Base-by-base conservation (phyloP, 768 basidiomycete genomes). In the Pholiota molesta region DNA sequence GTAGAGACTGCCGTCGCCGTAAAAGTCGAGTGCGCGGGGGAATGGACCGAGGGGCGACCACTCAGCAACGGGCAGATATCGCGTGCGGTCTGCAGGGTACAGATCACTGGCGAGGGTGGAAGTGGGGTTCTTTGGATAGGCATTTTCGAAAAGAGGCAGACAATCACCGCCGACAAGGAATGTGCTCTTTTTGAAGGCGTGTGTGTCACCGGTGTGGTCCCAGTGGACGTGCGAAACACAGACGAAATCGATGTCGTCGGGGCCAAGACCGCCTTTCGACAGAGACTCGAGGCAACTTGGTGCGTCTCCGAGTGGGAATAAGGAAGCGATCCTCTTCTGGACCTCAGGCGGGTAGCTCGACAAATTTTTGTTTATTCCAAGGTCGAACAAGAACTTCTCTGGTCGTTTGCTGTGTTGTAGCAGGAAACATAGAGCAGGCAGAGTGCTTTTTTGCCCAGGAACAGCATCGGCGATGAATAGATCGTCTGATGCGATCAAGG, bases 1-100 rank as follows among this genome's bases (percentile, higher is more conserved):
- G 65, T 85, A 87, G 42, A 86, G 68, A 64, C 81, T 84, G 5
- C 86, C 86, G 62, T 89, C 86, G 21, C 78, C 79, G 65, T 81
- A 86, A 65, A 78, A 81, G 71, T 88, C 85, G 21, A 81, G 65
- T 4, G 83, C 81, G 29, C 68, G 77, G 23, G 83, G 81, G 67
- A 84, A 86, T 5, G 83, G 82, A 0, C 83, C 84, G 51, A 86
- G 67, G 31, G 81, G 73, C 35, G 67, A 66, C 71, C 79, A 76
- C 0, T 75, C 76, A 6, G 64, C 60, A 40, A 68, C 57, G 21
- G 65, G 62, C 16, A 84, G 61, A 64, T 77, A 83, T 16, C 61
- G 62, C 5, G 78, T 79, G 29, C 81, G 76, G 2, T 71, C 77
- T 2, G 65, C 31, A 1, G 81, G 80, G 16, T 81, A 69, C 13